Evolutionary conservation across 73 alveolate species (phyloP).

Genomic region (Tetrahymena thermophila): DNA sequence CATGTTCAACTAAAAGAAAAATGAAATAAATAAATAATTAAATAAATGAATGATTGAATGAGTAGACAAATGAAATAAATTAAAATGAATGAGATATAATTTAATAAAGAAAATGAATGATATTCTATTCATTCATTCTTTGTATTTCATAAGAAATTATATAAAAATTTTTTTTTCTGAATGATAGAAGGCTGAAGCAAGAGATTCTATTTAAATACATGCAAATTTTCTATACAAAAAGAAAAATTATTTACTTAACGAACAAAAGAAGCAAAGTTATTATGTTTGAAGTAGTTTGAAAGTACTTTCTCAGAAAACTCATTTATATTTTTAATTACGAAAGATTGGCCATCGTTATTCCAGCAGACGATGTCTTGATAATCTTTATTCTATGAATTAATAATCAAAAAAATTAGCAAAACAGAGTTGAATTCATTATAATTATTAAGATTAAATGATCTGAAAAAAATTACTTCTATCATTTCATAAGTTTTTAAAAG

Average conservation of each 20-base stretch:
- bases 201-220: background rate
- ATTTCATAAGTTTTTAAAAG: slow-evolving; percentile 36
- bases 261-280: slow-evolving; percentile 40
- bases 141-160: background rate
- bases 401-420: background rate
- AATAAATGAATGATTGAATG: background rate
- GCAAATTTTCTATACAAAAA: background rate
- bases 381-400: slow-evolving; percentile 12
- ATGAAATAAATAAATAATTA: background rate
- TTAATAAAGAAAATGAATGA: background rate
- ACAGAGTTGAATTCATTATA: background rate
- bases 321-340: slow-evolving; percentile 23
- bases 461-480: slow-evolving; percentile 14
- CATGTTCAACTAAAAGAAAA: slow-evolving; percentile 12
- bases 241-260: background rate
- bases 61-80: background rate
- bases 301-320: slow-evolving; percentile 40
- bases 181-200: background rate
- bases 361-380: slow-evolving; percentile 31
- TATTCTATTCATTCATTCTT: background rate
- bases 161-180: no score
- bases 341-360: slow-evolving; percentile 40
- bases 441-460: background rate
- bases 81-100: background rate
- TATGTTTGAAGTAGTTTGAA: slow-evolving; percentile 37